Base-by-base conservation (phyloP, 2,329 filamentous ascomycete species). In the Aspergillus fumigatiaffinis region DNA sequence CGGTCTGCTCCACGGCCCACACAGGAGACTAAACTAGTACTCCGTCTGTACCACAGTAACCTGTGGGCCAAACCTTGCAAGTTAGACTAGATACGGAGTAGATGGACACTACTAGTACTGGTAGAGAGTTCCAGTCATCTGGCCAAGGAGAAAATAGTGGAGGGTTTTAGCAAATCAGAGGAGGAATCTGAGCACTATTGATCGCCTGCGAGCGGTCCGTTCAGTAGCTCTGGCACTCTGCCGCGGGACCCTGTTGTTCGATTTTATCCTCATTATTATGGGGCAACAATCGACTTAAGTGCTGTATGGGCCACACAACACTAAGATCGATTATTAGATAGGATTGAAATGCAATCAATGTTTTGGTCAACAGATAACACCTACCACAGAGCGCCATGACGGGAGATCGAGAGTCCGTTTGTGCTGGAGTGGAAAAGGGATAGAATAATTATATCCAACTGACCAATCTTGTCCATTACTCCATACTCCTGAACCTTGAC, bases 201-300 rank as follows among this genome's bases (percentile, higher is more conserved):
- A 61, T 58, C 57, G 57, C 57, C 58, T 50, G 54, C 60, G 29
- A 55, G 53, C 61, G 61, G 62, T 63, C 62, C 63, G 61, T 63
- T 55, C 53, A 58, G 52, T 60, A 57, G 59, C 60, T 61, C 53
- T 38, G 14, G 14, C 32, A 17, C 14, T 56, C 32, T 56, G 53
- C 60, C 51, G 55, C 21, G 47, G 50, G 58, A 57, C 57, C 61
- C 54, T 60, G 56, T 46, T 44, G 49, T 47, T 21, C 21, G 29
- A 50, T 12, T 51, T 52, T 23, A 48, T 32, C 44, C 26, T 49
- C 51, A 52, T 41, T 29, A 35, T 14, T 55, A 21, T 50, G 10
- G 14, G 32, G 53, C 23, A 17, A 17, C 14, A 21, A 23, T 46
- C 4, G 4, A 20, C 42, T 21, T 23, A 46, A 8, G 42, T 46